Conservation (phyloP, 2,329 filamentous ascomycete genomes). For the Lachnellula willkommii region DNA sequence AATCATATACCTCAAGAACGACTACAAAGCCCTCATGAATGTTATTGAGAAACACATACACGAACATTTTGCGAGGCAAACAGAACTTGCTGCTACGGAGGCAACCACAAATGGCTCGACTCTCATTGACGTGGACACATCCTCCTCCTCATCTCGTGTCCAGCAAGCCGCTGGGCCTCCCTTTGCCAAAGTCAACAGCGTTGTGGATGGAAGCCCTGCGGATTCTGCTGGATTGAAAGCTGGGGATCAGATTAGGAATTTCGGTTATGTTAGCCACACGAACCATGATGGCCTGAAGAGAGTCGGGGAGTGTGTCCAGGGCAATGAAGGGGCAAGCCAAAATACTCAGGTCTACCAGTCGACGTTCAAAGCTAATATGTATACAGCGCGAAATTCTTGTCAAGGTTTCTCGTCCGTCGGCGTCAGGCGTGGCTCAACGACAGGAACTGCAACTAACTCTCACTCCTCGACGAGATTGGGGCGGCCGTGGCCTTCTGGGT, state of each 20-base stretch:
- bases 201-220: constrained; percentile 74
- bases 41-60: constrained; percentile 82
- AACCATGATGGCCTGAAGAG: constrained; percentile 84
- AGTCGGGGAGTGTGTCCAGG: constrained; percentile 84
- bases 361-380: constrained; percentile 9
- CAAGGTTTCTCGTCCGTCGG: constrained; percentile 49
- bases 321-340: constrained; percentile 74
- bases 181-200: constrained; percentile 87
- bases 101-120: constrained; percentile 20
- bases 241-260: constrained; percentile 77
- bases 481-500: constrained; percentile 80
- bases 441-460: constrained; percentile 65
- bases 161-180: constrained; percentile 47
- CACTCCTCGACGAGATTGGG: constrained; percentile 77
- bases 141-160: constrained; percentile 34
- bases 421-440: constrained; percentile 17
- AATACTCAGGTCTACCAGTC: background rate
- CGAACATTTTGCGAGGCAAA: constrained; percentile 73
- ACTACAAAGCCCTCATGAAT: constrained; percentile 85
- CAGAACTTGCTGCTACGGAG: constrained; percentile 35
- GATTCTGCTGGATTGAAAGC: constrained; percentile 72
- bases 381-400: constrained; percentile 64
- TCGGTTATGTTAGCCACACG: constrained; percentile 74
- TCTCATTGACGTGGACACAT: constrained; percentile 20
- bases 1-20: constrained; percentile 85